Evolutionary conservation across 495 filamentous ascomycete species (phyloP), one percentile per base, ranked within the genome.

Genomic region (Penicillium lagena): DNA sequence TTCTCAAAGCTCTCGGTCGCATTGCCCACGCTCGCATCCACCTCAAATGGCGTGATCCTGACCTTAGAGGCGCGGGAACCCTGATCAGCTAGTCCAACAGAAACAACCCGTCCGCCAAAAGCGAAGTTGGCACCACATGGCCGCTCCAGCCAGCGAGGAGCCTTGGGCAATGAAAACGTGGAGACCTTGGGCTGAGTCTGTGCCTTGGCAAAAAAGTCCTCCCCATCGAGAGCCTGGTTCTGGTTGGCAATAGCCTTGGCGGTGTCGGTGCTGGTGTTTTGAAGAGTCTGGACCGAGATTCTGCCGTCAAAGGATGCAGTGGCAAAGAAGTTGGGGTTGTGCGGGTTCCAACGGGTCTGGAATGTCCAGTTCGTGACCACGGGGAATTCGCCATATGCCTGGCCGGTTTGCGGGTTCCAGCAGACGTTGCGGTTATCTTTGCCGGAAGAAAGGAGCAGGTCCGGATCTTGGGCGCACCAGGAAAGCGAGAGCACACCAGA

Each of bases 321-420:
- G 7, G 93, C 93, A 22, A 91, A 83, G 45, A 96, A 76, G 52
- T 79, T 84, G 7, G 93, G 94, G 64, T 97, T 94, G 52, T 86
- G 79, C 13, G 94, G 93, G 63, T 96, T 89, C 80, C 91, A 99
- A 52, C 82, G 80, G 7, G 93, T 96, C 63, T 90, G 82, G 73
- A 97, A 99, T 2, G 90, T 95, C 93, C 94, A 97, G 63, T 97
- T 97, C 32, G 91, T 95, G 43, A 95, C 94, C 51, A 96, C 86
- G 10, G 91, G 89, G 64, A 96, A 95, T 67, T 97, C 90, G 45
- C 94, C 93, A 37, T 88, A 86, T 6, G 75, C 69, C 56, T 88
- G 80, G 37, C 90, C 90, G 6, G 83, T 94, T 53, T 93, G 87
- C 1, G 94, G 87, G 64, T 96, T 96, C 93, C 94, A 99, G 47